phyloP scores from a whole-genome alignment of 2,329 filamentous ascomycete species.

The Fusarium temperatum region DNA sequence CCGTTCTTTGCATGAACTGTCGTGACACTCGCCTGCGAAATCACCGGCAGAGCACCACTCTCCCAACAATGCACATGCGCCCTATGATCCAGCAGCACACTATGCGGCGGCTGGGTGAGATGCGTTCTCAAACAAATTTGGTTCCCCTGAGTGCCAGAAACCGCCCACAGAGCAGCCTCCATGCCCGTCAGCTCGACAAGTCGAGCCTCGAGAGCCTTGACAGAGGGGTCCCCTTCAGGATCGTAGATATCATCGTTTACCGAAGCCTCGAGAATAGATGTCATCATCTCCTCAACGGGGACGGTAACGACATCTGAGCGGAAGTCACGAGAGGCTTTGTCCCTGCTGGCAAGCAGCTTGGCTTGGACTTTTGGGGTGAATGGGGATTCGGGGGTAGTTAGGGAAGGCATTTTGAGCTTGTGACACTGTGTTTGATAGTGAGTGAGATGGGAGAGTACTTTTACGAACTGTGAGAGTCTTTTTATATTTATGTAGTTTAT shows the following conservation, averaged over 20 bases:
- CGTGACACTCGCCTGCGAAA: conserved; percentile 74
- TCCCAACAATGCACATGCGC: conserved; percentile 77
- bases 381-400: conserved; percentile 8
- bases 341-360: conserved; percentile 8
- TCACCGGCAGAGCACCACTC: conserved; percentile 68
- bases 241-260: conserved; percentile 45
- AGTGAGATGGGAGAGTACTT: not conserved
- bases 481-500: not conserved
- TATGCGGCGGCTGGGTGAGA: conserved; percentile 42
- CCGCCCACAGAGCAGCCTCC: conserved; percentile 41
- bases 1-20: conserved; percentile 74
- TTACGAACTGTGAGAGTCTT: not conserved
- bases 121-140: conserved; percentile 43
- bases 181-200: conserved; percentile 40
- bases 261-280: conserved; percentile 41
- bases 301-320: conserved; percentile 44
- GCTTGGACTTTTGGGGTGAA: conserved; percentile 22
- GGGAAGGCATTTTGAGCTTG: conserved; percentile 10
- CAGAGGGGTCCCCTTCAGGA: conserved; percentile 38
- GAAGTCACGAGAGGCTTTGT: conserved; percentile 39
- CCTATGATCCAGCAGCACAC: conserved; percentile 64
- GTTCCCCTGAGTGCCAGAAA: conserved; percentile 43
- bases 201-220: conserved; percentile 37
- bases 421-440: not conserved
- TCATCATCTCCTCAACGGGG: conserved; percentile 41